Base-by-base conservation (phyloP, 1,284 basidiomycete genomes). In the Cryptococcus floricola region DNA sequence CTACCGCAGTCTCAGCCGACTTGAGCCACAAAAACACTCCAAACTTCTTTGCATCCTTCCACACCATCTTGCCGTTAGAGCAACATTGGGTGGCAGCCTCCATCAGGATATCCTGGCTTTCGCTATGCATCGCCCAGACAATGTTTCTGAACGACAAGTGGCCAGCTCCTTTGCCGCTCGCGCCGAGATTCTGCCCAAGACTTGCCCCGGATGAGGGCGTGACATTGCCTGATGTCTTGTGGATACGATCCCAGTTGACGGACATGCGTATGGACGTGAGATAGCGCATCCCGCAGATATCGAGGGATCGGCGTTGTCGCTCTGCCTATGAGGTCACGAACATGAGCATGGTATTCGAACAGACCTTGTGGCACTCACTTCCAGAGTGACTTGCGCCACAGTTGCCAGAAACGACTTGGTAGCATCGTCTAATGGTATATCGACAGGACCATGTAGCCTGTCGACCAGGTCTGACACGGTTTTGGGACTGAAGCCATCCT, bases 111-210 rank as follows among this genome's bases (percentile, higher is more conserved):
- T 89, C 89, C 68, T 98, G 92, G 65, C 85, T 89, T 72, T 95
- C 88, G 70, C 92, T 96, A 68, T 95, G 89, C 66, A 88, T 92
- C 0, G 93, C 94, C 92, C 93, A 98, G 9, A 95, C 82, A 78
- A 94, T 90, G 71, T 97, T 94, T 39, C 92, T 85, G 73, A 89
- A 94, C 19, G 89, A 85, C 50, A 95, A 80, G 14, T 89, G 85
- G 59, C 53, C 42, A 7, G 37, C 19, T 39, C 46, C 54, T 38
- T 39, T 52, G 13, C 34, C 37, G 5, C 19, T 34, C 39, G 27
- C 16, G 12, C 46, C 47, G 5, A 46, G 18, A 19, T 39, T 44
- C 13, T 46, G 45, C 18, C 19, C 10, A 4, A 48, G 43, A 13
- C 14, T 13, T 23, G 34, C 10, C 4, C 45, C 51, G n/a, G 50